Evolutionary conservation across 2,329 filamentous ascomycete species (phyloP), one percentile per base, ranked within the genome.

Genomic region (Chaetomium olivaceum): DNA sequence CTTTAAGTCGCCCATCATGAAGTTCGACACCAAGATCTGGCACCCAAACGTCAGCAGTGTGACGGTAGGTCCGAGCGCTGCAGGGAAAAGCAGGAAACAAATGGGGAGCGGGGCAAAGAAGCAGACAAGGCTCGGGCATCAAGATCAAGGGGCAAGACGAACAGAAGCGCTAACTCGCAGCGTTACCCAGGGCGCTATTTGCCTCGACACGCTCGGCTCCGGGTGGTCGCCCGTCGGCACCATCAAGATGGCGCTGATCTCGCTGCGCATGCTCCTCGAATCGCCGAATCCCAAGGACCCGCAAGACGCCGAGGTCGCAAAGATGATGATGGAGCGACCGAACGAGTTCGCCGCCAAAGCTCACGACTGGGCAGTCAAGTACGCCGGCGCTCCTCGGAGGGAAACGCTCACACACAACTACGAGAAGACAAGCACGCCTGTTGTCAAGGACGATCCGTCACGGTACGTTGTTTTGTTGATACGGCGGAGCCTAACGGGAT

Each of bases 151-250:
- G 27, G 6, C 3, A 29, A 3, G 27, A 6, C 27, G 27, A 19
- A 27, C 51, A 14, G 12, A 54, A 19, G 25, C 56, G 25, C 57
- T 75, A 60, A 72, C 67, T 21, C 39, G 3, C 19, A 21, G 3
- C 16, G 39, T 31, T 50, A 51, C 68, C 55, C 68, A 98, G 92
- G 95, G 95, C 63, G 94, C 93, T 29, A 99, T 99, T 76, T 99
- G 95, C 75, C 88, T 99, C 62, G 95, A 99, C 76, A 98, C 93
- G 0, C 85, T 99, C 19, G 89, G 91, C 11, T 86, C 86, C 14
- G 92, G 91, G 72, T 99, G 95, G 95, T 97, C 94, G 6, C 95
- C 95, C 0, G 93, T 99, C 27, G 86, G 97, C 67, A 99, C 94
- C 16, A 94, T 99, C 77, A 98, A 97, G 80, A 96, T 92, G 23